Conservation (phyloP, 495 filamentous ascomycete species). For the Acidiella bohemica region DNA sequence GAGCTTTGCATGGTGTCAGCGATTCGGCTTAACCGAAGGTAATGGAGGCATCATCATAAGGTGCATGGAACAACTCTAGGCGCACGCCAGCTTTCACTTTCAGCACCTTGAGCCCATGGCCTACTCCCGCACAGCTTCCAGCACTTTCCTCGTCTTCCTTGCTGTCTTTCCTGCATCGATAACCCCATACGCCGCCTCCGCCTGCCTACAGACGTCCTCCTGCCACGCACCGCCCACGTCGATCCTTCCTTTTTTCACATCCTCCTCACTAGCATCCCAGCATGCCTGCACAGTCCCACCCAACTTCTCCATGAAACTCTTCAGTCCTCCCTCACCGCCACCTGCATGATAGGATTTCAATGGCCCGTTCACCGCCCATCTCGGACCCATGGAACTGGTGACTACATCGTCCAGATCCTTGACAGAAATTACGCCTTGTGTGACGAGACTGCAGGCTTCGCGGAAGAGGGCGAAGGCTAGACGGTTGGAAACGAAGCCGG, state of each 20-base stretch:
- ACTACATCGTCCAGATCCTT: constrained; percentile 30
- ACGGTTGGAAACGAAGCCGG: constrained; percentile 28
- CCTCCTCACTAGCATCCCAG: constrained; percentile 33
- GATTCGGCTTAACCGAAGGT: too few relatives aligned
- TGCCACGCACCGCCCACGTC: constrained; percentile 31
- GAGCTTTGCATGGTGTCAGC: too few relatives aligned
- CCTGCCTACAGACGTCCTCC: constrained; percentile 21
- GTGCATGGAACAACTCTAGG: too few relatives aligned
- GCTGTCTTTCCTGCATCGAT: constrained; percentile 24
- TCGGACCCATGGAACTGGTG: constrained; percentile 38
- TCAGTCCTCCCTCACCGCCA: constrained; percentile 41
- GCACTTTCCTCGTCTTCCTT: constrained; percentile 22
- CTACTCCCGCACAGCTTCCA: constrained; percentile 23
- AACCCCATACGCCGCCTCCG: constrained; percentile 24
- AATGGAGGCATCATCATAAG: too few relatives aligned
- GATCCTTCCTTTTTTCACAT: constrained; percentile 22
- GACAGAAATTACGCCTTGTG: constrained; percentile 22
- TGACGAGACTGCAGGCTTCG: constrained; percentile 25
- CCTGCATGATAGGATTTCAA: constrained; percentile 51
- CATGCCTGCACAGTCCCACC: constrained; percentile 41
- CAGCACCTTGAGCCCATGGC: too few relatives aligned
- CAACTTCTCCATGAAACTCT: constrained; percentile 44
- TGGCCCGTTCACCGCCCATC: constrained; percentile 45
- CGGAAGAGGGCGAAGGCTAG: constrained; percentile 29
- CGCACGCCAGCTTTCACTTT: too few relatives aligned